A percentile compares a stretch with the other conserved stretches of the same genome.
These are phyloP conservation scores for Globomyces pollinis-pini DNA, from an alignment of 192 early-diverging fungal genomes.

Conservation along the genomic window DNA sequence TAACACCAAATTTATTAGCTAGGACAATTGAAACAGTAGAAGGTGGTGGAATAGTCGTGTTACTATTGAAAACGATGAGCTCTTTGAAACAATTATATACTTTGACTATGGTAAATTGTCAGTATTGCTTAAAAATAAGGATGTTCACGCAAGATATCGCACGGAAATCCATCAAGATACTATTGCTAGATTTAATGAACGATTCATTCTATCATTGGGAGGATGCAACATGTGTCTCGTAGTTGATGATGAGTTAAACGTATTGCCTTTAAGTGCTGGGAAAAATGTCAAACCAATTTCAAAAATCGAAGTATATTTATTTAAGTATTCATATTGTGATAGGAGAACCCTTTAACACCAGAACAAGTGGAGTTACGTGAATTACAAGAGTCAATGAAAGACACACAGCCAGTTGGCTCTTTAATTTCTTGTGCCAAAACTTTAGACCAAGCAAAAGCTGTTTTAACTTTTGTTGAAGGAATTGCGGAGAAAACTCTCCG, in stretches of 20 bases:
- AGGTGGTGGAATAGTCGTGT: slow-evolving; percentile 89
- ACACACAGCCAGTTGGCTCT: slow-evolving; percentile 84
- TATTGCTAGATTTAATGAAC: slow-evolving; percentile 93
- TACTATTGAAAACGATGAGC: slow-evolving; percentile 90
- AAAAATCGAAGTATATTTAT: slow-evolving; percentile 22
- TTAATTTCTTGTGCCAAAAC: slow-evolving; percentile 75
- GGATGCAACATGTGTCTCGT: slow-evolving; percentile 83
- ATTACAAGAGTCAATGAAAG: slow-evolving; percentile 79
- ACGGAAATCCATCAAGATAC: slow-evolving; percentile 92
- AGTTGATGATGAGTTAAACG: slow-evolving; percentile 97
- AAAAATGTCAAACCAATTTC: slow-evolving; percentile 89
- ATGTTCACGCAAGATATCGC: slow-evolving; percentile 91
- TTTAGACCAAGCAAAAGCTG: slow-evolving; percentile 91
- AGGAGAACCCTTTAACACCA: slow-evolving; percentile 22
- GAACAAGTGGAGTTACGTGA: slow-evolving; percentile 61
- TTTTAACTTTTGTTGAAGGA: slow-evolving; percentile 94
- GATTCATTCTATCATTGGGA: slow-evolving; percentile 91
- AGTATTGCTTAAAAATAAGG: too few species aligned
- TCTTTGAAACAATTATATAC: slow-evolving; percentile 96
- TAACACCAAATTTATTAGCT: slow-evolving; percentile 94
- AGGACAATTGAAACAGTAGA: slow-evolving; percentile 98
- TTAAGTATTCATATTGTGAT: too few species aligned
- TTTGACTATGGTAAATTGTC: slow-evolving; percentile 99
- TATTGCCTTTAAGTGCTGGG: slow-evolving; percentile 85
- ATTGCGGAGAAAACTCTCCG: slow-evolving; percentile 91